Conservation (phyloP, 352 stramenopile genomes). For the Phytophthora agathidicida region DNA sequence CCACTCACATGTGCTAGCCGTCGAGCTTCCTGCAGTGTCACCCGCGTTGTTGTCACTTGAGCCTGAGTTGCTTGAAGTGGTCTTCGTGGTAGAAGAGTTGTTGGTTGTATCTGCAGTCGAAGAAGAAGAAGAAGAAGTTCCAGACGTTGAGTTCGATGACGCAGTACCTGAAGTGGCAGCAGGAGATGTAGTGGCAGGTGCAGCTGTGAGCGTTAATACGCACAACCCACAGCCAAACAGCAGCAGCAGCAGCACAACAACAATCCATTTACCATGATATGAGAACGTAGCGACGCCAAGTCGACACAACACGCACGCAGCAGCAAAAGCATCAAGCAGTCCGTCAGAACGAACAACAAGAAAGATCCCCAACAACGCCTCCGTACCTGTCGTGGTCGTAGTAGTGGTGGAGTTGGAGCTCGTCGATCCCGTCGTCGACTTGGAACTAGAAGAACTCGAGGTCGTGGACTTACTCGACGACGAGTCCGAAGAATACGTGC, state of each 20-base stretch:
- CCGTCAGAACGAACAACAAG: conserved; percentile 29
- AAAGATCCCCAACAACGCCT: neutral
- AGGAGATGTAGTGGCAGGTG: conserved; percentile 25
- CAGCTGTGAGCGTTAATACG: conserved; percentile 32
- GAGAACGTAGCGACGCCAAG: conserved; percentile 7
- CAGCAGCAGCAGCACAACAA: conserved; percentile 19
- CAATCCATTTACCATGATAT: conserved; percentile 17
- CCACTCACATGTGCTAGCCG: conserved; percentile 17
- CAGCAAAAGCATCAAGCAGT: conserved; percentile 9
- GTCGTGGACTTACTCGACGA: conserved; percentile 7
- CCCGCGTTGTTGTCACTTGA: conserved; percentile 16
- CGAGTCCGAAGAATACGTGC: conserved; percentile 22
- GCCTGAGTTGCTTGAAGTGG: conserved; percentile 15
- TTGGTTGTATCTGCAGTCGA: conserved; percentile 17
- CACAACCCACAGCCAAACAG: conserved; percentile 11
- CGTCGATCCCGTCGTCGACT: conserved; percentile 8
- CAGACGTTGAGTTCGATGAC: conserved; percentile 16
- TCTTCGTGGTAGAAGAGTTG: neutral
- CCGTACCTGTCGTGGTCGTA: conserved; percentile 28
- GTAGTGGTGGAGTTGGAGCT: neutral
- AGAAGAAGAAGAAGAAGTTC: conserved; percentile 19
- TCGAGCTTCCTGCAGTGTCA: conserved; percentile 14
- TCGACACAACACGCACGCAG: conserved; percentile 4
- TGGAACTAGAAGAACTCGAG: conserved; percentile 2
- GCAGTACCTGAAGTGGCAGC: conserved; percentile 30